A percentile compares a stretch with the other conserved stretches of the same genome.
phyloP scores from a whole-genome alignment of 2,329 filamentous ascomycete genomes.

The Diatrype stigma region DNA sequence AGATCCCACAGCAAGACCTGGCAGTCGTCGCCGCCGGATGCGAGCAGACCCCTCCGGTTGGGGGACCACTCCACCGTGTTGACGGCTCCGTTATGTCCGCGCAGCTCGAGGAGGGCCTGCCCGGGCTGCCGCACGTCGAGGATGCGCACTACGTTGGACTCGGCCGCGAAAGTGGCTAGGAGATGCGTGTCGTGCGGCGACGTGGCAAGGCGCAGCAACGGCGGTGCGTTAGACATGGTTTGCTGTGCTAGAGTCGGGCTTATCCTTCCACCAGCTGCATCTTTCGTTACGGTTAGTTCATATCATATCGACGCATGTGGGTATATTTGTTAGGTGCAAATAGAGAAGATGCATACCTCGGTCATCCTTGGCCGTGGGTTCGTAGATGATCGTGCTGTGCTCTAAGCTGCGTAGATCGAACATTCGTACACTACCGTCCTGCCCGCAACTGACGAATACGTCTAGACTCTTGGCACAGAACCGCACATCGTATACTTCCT shows the following conservation, averaged over 20 bases:
- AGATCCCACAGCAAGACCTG: constrained; percentile 93
- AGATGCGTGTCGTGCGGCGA: constrained; percentile 95
- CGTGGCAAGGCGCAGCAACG: constrained; percentile 75
- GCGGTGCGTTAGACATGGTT: constrained; percentile 72
- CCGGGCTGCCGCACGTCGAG: constrained; percentile 95
- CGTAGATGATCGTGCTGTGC: constrained; percentile 98
- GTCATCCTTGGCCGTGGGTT: constrained; percentile 83
- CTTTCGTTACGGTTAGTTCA: constrained; percentile 24
- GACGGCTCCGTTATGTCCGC: constrained; percentile 77
- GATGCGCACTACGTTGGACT: constrained; percentile 88
- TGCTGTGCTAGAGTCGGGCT: constrained; percentile 74
- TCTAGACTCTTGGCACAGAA: constrained; percentile 99
- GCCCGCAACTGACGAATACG: constrained; percentile 95
- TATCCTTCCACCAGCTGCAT: constrained; percentile 57
- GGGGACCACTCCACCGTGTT: constrained; percentile 98
- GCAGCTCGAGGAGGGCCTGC: constrained; percentile 88
- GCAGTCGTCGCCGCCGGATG: constrained; percentile 87
- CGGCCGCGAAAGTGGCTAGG: constrained; percentile 93
- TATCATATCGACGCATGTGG: constrained; percentile 1
- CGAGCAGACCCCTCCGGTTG: constrained; percentile 77
- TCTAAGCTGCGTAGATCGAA: constrained; percentile 95
- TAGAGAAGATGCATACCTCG: constrained; percentile 45
- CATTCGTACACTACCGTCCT: constrained; percentile 97
- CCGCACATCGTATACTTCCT: constrained; percentile 96
- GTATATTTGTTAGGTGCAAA: not conserved